Evolutionary conservation across 148 eudicot genomes (phyloP).

Genomic region (Fagopyrum esculentum): DNA sequence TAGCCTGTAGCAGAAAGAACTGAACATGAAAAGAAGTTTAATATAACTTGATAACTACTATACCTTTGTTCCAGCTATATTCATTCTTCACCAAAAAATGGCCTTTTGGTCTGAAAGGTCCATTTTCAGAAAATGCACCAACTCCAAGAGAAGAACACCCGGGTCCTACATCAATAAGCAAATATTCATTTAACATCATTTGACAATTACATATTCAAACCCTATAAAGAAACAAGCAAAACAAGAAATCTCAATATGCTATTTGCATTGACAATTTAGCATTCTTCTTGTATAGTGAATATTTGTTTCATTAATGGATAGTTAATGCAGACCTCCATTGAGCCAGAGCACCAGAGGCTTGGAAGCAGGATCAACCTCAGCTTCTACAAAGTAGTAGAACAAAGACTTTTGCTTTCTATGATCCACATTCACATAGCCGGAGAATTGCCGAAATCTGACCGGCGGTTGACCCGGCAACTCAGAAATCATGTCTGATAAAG

Average conservation of each 20-base stretch:
- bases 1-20: background rate
- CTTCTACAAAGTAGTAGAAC: slow-evolving; percentile 93
- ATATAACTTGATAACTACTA: background rate
- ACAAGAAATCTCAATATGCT: background rate
- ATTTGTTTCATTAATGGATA: background rate
- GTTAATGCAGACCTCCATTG: slow-evolving; percentile 59
- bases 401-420: slow-evolving; percentile 48
- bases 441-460: slow-evolving; percentile 64
- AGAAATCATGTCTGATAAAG: slow-evolving; percentile 37
- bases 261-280: background rate
- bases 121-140: slow-evolving; percentile 75
- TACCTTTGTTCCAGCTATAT: slow-evolving; percentile 81
- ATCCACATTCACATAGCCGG: slow-evolving; percentile 86
- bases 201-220: background rate
- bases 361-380: slow-evolving; percentile 59
- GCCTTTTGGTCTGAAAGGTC: slow-evolving; percentile 61
- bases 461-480: slow-evolving; percentile 74
- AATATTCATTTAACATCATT: background rate
- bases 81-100: slow-evolving; percentile 46
- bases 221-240: background rate
- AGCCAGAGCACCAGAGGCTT: slow-evolving; percentile 94
- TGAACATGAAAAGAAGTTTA: background rate
- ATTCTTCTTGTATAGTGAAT: background rate
- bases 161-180: slow-evolving; percentile 45
- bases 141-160: slow-evolving; percentile 80